Evolutionary conservation across 1,284 basidiomycete genomes (phyloP).

Genomic region (Kalmanozyma brasiliensis): DNA sequence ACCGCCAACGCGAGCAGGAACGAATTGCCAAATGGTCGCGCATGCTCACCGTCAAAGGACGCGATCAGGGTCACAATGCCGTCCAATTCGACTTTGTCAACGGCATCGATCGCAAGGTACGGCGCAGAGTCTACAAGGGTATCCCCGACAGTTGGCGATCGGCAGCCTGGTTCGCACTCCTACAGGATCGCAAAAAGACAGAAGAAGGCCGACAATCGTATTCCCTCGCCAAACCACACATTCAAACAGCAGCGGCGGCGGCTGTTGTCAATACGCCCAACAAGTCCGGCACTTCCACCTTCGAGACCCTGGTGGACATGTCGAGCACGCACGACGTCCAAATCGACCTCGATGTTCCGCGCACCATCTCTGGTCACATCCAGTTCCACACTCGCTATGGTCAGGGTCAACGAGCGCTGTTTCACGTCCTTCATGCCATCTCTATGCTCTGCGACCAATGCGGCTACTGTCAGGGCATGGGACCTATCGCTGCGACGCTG

Average conservation of each 20-base stretch:
- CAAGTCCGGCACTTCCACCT: conserved; percentile 2
- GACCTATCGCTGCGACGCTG: conserved; percentile 92
- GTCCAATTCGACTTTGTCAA: conserved; percentile 28
- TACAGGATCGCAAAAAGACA: conserved; percentile 51
- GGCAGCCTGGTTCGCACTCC: conserved; percentile 87
- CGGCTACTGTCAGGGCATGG: conserved; percentile 99
- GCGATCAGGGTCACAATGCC: conserved; percentile 47
- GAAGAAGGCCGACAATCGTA: conserved; percentile 71
- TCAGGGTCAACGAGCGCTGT: conserved; percentile 74
- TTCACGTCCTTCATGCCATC: conserved; percentile 92
- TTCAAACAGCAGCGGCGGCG: conserved; percentile 3
- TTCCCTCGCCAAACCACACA: conserved; percentile 23
- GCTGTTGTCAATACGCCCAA: conserved; percentile 5
- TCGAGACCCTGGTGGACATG: conserved; percentile 18
- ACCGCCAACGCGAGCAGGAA: conserved; percentile 42
- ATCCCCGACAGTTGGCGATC: conserved; percentile 94
- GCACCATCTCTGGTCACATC: conserved; percentile 94
- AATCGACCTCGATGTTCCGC: conserved; percentile 96
- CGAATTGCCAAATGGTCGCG: conserved; percentile 55
- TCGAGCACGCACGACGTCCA: conserved; percentile 92
- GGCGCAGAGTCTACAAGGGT: conserved; percentile 88
- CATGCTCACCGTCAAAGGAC: conserved; percentile 50
- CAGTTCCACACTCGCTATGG: conserved; percentile 96
- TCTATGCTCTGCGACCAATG: conserved; percentile 85
- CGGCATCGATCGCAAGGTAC: conserved; percentile 67